Base-by-base conservation (phyloP, 495 filamentous ascomycete genomes). In the Terfezia claveryi region DNA sequence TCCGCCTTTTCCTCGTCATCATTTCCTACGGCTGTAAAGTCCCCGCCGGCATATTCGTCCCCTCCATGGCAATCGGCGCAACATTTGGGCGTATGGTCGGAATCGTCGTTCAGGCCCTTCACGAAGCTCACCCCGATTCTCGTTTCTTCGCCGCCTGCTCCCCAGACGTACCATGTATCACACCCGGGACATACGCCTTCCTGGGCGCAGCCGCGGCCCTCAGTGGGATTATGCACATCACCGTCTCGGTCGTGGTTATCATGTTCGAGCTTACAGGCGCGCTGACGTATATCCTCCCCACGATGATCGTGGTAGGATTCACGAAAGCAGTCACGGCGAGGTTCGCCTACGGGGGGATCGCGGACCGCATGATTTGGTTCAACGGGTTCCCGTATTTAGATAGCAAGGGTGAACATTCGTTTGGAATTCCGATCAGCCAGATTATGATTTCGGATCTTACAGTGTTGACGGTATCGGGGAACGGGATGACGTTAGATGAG, bases 351-450 rank as follows among this genome's bases (percentile, higher is more conserved):
- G 91, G 92, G 5, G 91, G 91, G 36, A 96, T 98, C 55, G 91
- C 91, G 11, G 91, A 98, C 67, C 81, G 91, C 57, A 93, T 94
- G 85, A 98, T 98, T 58, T 96, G 87, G 88, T 94, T 95, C 73
- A 98, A 85, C 63, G 91, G 91, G 16, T 95, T 96, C 64, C 91
- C 91, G 0, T 96, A 93, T 72, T 75, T 98, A 4, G 91, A 98
- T 69, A 94, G 86, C 68, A 98, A 98, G 66, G 92, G 96, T 69
- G 92, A 96, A 53, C 91, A 96, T 67, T 86, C 86, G 51, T 95
- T 96, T 67, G 89, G 89, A 38, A 91, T 96, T 3, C 85, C 91
- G 0, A 89, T 96, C 36, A 93, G 87, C 4, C 79, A 84, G 57
- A 85, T 84, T 56, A 96, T 95, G 91, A 94, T 84, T 1, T 75